These are phyloP conservation scores for Claviceps citrina DNA, from an alignment of 2,329 filamentous ascomycete species.

Conservation along the genomic window DNA sequence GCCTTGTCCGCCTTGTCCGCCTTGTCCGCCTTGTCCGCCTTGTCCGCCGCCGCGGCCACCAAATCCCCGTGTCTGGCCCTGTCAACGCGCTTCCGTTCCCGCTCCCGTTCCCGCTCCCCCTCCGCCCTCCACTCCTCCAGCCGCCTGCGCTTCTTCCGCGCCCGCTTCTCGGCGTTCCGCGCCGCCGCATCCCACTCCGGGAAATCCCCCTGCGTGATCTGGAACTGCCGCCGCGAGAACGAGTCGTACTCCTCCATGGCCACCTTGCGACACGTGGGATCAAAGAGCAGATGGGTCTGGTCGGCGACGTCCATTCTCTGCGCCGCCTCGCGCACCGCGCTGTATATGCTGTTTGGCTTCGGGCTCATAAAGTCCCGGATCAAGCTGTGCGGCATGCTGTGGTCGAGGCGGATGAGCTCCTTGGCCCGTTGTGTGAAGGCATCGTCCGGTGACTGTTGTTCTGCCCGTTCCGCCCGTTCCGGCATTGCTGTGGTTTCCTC, in stretches of 20 bases:
- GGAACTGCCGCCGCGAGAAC: not conserved
- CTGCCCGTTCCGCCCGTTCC: no score
- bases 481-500: no score
- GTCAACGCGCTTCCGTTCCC: no score
- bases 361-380: slow-evolving; percentile 5
- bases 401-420: not conserved
- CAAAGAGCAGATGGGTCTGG: not conserved
- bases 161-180: slow-evolving; percentile 2
- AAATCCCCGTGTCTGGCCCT: not conserved
- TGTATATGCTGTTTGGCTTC: not conserved
- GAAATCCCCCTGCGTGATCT: not conserved
- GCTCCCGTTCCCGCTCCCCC: not conserved
- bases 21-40: no score
- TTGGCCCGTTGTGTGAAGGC: not conserved
- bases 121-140: not conserved
- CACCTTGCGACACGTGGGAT: not conserved
- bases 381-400: slow-evolving; percentile 1
- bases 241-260: slow-evolving; percentile 2
- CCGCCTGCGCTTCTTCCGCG: slow-evolving; percentile 1
- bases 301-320: not conserved
- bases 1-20: not conserved
- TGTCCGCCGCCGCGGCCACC: not conserved
- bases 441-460: not conserved
- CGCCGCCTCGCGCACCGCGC: slow-evolving; percentile 2
- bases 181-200: slow-evolving; percentile 3